A percentile compares a stretch with the other conserved stretches of the same genome.
Conservation (phyloP, 129 eudicot species). For the Calendula officinalis region DNA sequence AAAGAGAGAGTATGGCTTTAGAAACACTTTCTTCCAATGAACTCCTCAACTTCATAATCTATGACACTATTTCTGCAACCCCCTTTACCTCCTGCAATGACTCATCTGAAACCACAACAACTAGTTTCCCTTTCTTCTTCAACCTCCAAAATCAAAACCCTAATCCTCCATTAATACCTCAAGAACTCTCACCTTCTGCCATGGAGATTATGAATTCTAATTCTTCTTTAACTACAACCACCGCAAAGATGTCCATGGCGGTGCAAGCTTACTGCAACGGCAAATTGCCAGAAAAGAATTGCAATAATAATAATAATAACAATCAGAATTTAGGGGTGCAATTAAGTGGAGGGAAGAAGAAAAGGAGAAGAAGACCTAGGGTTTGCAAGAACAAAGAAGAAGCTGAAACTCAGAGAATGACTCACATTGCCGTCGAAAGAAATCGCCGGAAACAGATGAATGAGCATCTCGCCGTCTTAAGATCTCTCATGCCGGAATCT, state of each 20-base stretch:
- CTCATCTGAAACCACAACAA: constrained; percentile 37
- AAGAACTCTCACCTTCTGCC: constrained; percentile 21
- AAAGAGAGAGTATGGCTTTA: constrained; percentile 52
- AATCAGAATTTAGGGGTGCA: constrained; percentile 42
- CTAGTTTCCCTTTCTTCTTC: constrained; percentile 23
- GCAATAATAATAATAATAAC: background rate
- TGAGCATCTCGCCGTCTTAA: constrained; percentile 80
- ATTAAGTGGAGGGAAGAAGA: constrained; percentile 49
- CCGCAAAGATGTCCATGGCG: constrained; percentile 34
- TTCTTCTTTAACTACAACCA: constrained; percentile 29
- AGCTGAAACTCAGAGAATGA: constrained; percentile 94
- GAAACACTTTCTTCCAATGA: constrained; percentile 84
- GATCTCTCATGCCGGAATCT: constrained; percentile 98
- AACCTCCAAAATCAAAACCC: constrained; percentile 30
- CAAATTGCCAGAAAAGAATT: constrained; percentile 20
- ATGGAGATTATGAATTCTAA: constrained; percentile 30
- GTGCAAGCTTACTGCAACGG: constrained; percentile 23
- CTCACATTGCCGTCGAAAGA: constrained; percentile 93
- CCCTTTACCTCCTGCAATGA: constrained; percentile 47
- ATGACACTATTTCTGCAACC: constrained; percentile 63
- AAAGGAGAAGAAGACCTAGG: constrained; percentile 71
- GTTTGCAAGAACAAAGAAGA: constrained; percentile 91
- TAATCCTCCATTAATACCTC: constrained; percentile 27
- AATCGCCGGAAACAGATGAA: constrained; percentile 96
- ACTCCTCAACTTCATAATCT: constrained; percentile 72